Conservation (phyloP, 2,329 filamentous ascomycete species). For the Fusarium sp. region DNA sequence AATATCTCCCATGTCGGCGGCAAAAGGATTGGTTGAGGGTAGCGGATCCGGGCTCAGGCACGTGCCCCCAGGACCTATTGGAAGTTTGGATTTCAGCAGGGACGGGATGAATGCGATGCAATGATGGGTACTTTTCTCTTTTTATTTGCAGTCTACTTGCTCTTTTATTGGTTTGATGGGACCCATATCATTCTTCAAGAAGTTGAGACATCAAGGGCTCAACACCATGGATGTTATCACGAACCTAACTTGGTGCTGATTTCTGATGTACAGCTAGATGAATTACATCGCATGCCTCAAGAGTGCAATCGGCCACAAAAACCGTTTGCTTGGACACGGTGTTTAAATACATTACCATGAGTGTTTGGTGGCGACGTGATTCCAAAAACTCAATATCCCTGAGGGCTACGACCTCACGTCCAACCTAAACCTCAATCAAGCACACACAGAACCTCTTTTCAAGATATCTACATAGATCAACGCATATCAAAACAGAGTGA, state of each 20-base stretch:
- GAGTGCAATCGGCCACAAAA: neutral
- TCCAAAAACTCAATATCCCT: neutral
- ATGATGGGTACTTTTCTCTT: neutral
- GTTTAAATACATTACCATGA: neutral
- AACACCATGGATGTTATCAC: neutral
- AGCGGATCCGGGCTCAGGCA: neutral
- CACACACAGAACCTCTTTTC: neutral
- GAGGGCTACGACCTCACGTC: neutral
- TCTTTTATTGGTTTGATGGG: neutral
- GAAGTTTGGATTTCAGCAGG: neutral
- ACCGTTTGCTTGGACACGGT: neutral
- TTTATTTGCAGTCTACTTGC: no score
- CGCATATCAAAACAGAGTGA: neutral
- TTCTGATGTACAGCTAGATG: neutral
- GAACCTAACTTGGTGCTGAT: neutral
- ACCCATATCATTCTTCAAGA: no score
- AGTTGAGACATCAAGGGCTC: neutral
- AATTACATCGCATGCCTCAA: neutral
- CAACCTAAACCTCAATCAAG: neutral
- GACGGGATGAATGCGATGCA: neutral
- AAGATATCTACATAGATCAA: neutral
- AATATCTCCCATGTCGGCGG: neutral
- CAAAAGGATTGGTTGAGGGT: neutral
- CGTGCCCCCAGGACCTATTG: neutral
- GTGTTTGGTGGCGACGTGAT: neutral